phyloP scores from a whole-genome alignment of 306 rosid genomes.

The Gynostemma pentaphyllum region DNA sequence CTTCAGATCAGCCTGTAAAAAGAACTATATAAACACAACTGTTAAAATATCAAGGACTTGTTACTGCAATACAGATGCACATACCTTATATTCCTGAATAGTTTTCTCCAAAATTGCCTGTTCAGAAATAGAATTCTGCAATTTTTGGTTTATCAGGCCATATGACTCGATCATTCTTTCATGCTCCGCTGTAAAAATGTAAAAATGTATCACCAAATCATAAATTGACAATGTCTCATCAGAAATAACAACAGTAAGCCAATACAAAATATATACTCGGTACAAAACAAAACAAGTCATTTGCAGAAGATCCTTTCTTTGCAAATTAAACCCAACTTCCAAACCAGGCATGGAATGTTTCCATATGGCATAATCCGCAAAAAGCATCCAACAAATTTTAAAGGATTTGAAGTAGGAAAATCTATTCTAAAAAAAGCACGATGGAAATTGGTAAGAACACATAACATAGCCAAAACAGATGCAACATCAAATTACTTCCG shows the following conservation, averaged over 20 bases:
- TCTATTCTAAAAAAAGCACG: no score
- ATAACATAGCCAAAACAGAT: not conserved
- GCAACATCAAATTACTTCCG: not conserved
- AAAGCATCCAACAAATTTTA: no score
- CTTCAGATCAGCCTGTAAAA: conserved; percentile 63
- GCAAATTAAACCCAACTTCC: not conserved
- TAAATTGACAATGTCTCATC: not conserved
- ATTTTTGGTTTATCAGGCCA: conserved; percentile 59
- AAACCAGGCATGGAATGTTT: no score
- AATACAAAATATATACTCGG: not conserved
- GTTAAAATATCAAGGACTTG: not conserved
- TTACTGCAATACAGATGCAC: not conserved
- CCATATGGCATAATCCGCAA: not conserved
- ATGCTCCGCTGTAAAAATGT: conserved; percentile 61
- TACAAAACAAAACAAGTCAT: not conserved
- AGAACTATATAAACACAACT: conserved; percentile 13
- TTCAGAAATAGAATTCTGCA: conserved; percentile 51
- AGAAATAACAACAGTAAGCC: not conserved
- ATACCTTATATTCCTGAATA: conserved; percentile 64
- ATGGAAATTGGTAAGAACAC: no score
- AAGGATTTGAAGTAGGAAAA: no score
- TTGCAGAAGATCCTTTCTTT: not conserved
- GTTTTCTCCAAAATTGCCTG: conserved; percentile 56
- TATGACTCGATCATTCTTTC: conserved; percentile 79
- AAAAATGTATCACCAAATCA: not conserved